Percentiles rank a stretch among this genome's conserved stretches.
These are phyloP conservation scores for Guyanaporus albipodus DNA, from an alignment of 768 basidiomycete genomes.

Conservation along the genomic window DNA sequence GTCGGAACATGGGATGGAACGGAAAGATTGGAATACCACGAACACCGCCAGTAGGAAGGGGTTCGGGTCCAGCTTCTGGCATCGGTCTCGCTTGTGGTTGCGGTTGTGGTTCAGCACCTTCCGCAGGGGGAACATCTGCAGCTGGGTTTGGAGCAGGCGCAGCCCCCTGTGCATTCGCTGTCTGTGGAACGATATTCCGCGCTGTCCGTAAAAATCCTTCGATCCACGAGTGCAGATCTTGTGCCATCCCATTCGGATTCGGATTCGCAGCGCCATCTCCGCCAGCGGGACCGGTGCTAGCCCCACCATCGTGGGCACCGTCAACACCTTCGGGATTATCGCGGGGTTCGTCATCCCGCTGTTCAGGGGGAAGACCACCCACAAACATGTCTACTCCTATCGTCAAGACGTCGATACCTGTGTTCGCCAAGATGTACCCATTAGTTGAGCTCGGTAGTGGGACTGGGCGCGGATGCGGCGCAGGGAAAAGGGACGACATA, in stretches of 20 bases:
- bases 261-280: conserved; percentile 19
- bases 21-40: conserved; percentile 16
- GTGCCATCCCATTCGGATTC: conserved; percentile 18
- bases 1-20: conserved; percentile 20
- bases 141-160: not conserved
- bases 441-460: conserved; percentile 19
- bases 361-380: conserved; percentile 15
- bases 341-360: conserved; percentile 7
- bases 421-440: conserved; percentile 4
- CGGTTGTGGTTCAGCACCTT: conserved; percentile 4
- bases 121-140: not conserved
- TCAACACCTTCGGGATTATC: conserved; percentile 6
- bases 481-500: conserved; percentile 5
- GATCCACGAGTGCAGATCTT: conserved; percentile 25
- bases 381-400: conserved; percentile 42
- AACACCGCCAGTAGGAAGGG: conserved; percentile 3
- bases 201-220: conserved; percentile 27
- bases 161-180: conserved; percentile 14
- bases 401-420: conserved; percentile 30
- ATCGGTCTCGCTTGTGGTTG: conserved; percentile 8
- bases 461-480: conserved; percentile 7
- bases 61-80: conserved; percentile 7
- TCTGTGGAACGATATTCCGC: conserved; percentile 23
- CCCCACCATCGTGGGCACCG: not conserved
- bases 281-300: conserved; percentile 9